Evolutionary conservation across 1,284 basidiomycete species (phyloP).

Genomic region (Ustilago loliicola): DNA sequence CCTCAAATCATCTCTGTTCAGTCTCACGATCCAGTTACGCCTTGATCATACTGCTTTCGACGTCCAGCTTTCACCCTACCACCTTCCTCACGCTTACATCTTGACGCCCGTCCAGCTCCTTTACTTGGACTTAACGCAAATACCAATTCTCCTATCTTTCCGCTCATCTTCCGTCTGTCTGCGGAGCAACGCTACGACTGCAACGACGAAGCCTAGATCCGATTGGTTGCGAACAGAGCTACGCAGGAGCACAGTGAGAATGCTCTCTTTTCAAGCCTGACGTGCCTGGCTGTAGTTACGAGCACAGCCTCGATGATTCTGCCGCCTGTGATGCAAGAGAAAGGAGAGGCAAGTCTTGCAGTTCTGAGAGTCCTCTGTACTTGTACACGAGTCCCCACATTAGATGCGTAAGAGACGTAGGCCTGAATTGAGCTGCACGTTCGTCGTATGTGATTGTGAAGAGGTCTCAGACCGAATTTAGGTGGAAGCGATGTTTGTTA

Average conservation of each 20-base stretch:
- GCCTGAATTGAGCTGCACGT: too few relatives aligned
- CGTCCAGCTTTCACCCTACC: conserved; percentile 6
- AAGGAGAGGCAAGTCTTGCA: background rate
- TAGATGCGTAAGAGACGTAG: too few relatives aligned
- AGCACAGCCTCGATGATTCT: background rate
- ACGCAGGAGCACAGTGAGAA: too few relatives aligned
- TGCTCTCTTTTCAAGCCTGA: background rate
- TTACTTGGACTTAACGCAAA: conserved; percentile 28
- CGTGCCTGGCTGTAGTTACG: background rate
- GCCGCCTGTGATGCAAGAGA: background rate
- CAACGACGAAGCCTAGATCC: too few relatives aligned
- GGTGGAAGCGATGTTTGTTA: background rate
- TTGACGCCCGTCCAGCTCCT: conserved; percentile 17
- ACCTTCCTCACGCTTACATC: conserved; percentile 5
- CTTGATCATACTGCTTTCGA: conserved; percentile 23
- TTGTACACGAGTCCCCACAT: too few relatives aligned
- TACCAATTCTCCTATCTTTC: conserved; percentile 15
- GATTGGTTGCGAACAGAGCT: too few relatives aligned
- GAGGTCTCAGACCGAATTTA: background rate
- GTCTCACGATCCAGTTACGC: conserved; percentile 25
- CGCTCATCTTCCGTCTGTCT: background rate
- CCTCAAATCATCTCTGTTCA: conserved; percentile 4
- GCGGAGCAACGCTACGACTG: background rate
- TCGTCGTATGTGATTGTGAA: too few relatives aligned
- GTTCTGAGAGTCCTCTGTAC: background rate